Evolutionary conservation across 345 rosid genomes (phyloP), one percentile per base, ranked within the genome.

Genomic region (Murraya koenigii): DNA sequence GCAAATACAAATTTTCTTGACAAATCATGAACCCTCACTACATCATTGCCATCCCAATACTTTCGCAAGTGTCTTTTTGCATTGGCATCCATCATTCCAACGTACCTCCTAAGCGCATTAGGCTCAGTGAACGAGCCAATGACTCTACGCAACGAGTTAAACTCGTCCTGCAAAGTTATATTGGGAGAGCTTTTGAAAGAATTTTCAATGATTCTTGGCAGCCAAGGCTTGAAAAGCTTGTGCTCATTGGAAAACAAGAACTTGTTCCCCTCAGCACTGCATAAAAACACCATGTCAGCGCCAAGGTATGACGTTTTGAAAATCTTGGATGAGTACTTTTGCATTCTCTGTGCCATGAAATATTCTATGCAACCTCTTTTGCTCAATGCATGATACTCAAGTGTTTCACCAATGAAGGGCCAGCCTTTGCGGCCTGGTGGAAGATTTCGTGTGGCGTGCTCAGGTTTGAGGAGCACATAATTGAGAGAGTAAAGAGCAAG

Each of bases 221-320:
- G 61, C 80, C 84, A 81, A 10, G 78, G 6, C 2, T 28, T n/a
- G 54, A 81, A 64, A 39, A 13, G 25, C 71, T 73, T 66, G 32
- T 10, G 73, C 14, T 61, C 66, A 26, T 6, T 47, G 6, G 72
- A 33, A 59, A 81, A 78, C 30, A 78, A 14, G 25, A 69, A 62
- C 69, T 74, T 81, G 71, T 81, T 72, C 23, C 75, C 78, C 3
- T 73, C n/a, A 8, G 78, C 71, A 1, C 80, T 69, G 47, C 81
- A 74, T 13, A 81, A 61, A 77, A 8, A 81, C 64, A 4, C 74
- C 60, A 10, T 17, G 15, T 15, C 33, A 28, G 32, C n/a, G 0
- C 67, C 67, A 30, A 63, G 67, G 33, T 63, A 63, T 2, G 67
- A 63, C 7, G 67, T 63, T 26, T 28, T 63, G 67, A 63, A 63